Base-by-base conservation (phyloP, 208 protist genomes). In the Trypanosoma scelopori region DNA sequence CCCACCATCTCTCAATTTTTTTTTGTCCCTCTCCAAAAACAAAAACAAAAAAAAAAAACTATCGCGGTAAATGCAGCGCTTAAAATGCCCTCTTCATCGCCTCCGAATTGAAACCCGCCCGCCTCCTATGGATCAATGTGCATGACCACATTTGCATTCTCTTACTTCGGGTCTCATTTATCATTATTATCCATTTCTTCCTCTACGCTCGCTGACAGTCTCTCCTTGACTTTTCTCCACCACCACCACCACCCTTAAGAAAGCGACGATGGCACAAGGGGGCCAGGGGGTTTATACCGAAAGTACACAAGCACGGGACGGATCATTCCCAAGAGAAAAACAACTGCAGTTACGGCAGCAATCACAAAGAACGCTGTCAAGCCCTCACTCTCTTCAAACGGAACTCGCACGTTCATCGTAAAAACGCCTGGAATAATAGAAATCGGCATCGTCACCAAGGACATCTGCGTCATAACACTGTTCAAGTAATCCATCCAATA, bases 401-500 rank as follows among this genome's bases (percentile, higher is more conserved):
- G 88, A 15, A 92, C 83, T 3, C 50, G 57, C 3, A 92, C 81
- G 69, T 94, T 94, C 63, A 78, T 84, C 3, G 88, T 69, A n/a
- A 81, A 91, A 20, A 94, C 7, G 23, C 77, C 81, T 0, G 88
- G 88, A 43, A 94, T 77, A 43, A 94, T 75, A 23, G 68, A 71
- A 25, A 92, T 77, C 1, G 88, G 88, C 79, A 94, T 92, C 55
- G 89, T 74, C 1, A 94, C 69, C 1, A 94, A 73, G 2, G 85
- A 41, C 43, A 94, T 91, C 59, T 85, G 75, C 16, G 83, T 76
- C 70, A 92, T 79, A 37, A 94, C 78, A 67, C 84, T 69, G 62
- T 86, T 94, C 45, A 94, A 51, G 49, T 89, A 94, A 51, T 94
- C 88, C 85, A 94, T 89, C 43, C 76, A 83, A 67, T 94, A 78